Evolutionary conservation across 2,329 filamentous ascomycete species (phyloP).

Genomic region (Thermothelomyces thermophilus): DNA sequence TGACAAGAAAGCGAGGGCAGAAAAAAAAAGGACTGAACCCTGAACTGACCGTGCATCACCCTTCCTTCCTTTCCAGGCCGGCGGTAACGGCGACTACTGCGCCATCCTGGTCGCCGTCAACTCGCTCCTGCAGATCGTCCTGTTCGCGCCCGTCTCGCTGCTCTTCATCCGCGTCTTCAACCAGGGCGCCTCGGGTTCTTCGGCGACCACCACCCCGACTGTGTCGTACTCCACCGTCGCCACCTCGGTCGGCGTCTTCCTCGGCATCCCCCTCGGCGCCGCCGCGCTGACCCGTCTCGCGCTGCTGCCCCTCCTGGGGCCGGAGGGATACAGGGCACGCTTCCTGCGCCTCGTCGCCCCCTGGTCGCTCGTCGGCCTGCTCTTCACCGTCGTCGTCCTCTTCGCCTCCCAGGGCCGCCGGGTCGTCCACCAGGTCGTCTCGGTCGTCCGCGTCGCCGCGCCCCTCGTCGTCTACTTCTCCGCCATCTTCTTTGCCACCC

Average conservation of each 20-base stretch:
- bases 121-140: slow-evolving; percentile 65
- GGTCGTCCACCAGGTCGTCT: slow-evolving; percentile 76
- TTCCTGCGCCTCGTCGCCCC: slow-evolving; percentile 68
- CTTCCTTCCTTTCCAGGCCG: slow-evolving; percentile 38
- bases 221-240: slow-evolving; percentile 63
- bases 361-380: slow-evolving; percentile 70
- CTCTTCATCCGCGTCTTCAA: slow-evolving; percentile 64
- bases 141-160: slow-evolving; percentile 63
- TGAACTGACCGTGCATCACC: too few relatives aligned
- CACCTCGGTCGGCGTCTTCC: slow-evolving; percentile 73
- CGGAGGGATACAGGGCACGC: slow-evolving; percentile 56
- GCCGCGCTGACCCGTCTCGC: slow-evolving; percentile 68
- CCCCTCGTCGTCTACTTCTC: slow-evolving; percentile 78
- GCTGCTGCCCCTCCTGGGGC: slow-evolving; percentile 48
- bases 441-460: slow-evolving; percentile 72
- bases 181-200: slow-evolving; percentile 13
- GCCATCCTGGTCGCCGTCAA: slow-evolving; percentile 56
- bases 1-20: background rate
- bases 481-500: slow-evolving; percentile 64
- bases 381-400: slow-evolving; percentile 81
- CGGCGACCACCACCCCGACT: background rate
- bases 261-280: slow-evolving; percentile 75
- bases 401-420: slow-evolving; percentile 75
- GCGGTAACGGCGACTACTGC: slow-evolving; percentile 62
- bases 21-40: too few relatives aligned